Evolutionary conservation across 2,329 filamentous ascomycete species (phyloP).

Genomic region (Epichloe festucae): DNA sequence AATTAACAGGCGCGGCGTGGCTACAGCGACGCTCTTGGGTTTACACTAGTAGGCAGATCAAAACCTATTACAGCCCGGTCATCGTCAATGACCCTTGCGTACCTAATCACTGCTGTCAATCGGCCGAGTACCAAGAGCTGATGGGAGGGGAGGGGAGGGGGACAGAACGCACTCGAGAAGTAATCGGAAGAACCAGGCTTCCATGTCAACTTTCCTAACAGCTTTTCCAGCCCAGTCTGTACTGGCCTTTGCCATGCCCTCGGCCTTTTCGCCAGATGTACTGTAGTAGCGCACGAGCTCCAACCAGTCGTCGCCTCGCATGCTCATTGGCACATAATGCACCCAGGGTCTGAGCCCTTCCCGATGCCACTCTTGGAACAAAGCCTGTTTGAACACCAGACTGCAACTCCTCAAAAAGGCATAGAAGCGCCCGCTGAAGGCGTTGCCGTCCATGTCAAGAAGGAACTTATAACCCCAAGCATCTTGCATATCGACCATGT

Average conservation of each 20-base stretch:
- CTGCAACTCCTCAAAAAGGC: slow-evolving; percentile 80
- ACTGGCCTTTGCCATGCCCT: slow-evolving; percentile 51
- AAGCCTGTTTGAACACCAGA: slow-evolving; percentile 76
- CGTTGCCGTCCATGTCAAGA: slow-evolving; percentile 91
- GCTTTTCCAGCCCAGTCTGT: slow-evolving; percentile 60
- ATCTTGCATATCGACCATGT: slow-evolving; percentile 59
- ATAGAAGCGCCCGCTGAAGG: slow-evolving; percentile 89
- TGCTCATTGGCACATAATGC: slow-evolving; percentile 76
- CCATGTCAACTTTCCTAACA: slow-evolving; percentile 58
- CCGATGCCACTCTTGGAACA: slow-evolving; percentile 91
- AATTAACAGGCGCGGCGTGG: background rate
- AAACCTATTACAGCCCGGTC: slow-evolving; percentile 47
- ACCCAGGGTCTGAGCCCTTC: slow-evolving; percentile 91
- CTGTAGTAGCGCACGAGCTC: slow-evolving; percentile 66
- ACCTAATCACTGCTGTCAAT: slow-evolving; percentile 25
- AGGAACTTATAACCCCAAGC: slow-evolving; percentile 80
- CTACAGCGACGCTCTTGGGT: too few species aligned
- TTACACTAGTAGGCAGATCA: slow-evolving; percentile 12
- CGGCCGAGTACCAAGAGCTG: background rate
- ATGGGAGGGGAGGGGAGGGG: background rate
- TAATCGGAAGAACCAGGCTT: slow-evolving; percentile 56
- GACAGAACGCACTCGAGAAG: slow-evolving; percentile 46
- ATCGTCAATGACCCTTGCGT: slow-evolving; percentile 52
- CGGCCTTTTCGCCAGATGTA: slow-evolving; percentile 43
- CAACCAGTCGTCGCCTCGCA: slow-evolving; percentile 75